These are phyloP conservation scores for Rhazya stricta DNA, from an alignment of 257 asterid genomes.

Conservation along the genomic window DNA sequence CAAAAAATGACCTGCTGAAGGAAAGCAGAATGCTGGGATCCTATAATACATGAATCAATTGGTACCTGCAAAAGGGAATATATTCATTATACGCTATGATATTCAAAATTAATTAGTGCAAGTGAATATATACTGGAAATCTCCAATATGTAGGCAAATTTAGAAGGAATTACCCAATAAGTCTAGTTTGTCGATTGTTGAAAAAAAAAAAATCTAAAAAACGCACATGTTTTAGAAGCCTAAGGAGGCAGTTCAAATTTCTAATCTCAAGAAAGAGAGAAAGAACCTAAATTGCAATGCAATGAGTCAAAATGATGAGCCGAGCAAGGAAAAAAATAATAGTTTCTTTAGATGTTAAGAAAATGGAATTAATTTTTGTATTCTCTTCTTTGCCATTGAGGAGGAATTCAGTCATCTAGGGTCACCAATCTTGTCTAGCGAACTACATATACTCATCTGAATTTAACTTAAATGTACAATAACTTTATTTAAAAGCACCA, in stretches of 20 bases:
- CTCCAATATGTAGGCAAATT: not conserved
- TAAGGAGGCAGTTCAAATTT: not conserved
- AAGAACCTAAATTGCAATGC: not conserved
- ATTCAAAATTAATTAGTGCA: not conserved
- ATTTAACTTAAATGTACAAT: not conserved
- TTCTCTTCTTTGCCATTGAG: not conserved
- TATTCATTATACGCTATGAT: not conserved
- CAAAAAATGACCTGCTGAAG: conserved; percentile 72
- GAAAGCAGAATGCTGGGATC: conserved; percentile 87
- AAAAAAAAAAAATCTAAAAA: not conserved
- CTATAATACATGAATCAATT: conserved; percentile 77
- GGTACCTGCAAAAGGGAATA: conserved; percentile 57
- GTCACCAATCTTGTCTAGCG: not conserved
- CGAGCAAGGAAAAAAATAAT: not conserved
- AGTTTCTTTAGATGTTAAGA: not conserved
- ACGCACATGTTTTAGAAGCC: not conserved
- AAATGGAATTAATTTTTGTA: not conserved
- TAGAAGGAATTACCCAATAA: not conserved
- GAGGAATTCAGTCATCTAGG: not conserved
- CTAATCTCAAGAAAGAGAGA: not conserved
- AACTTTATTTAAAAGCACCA: not conserved
- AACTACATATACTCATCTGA: not conserved
- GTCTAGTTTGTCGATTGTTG: no score
- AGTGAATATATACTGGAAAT: not conserved
- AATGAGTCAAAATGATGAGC: not conserved